phyloP scores from a whole-genome alignment of 768 basidiomycete species.

The Tylopilus subfusipes region DNA sequence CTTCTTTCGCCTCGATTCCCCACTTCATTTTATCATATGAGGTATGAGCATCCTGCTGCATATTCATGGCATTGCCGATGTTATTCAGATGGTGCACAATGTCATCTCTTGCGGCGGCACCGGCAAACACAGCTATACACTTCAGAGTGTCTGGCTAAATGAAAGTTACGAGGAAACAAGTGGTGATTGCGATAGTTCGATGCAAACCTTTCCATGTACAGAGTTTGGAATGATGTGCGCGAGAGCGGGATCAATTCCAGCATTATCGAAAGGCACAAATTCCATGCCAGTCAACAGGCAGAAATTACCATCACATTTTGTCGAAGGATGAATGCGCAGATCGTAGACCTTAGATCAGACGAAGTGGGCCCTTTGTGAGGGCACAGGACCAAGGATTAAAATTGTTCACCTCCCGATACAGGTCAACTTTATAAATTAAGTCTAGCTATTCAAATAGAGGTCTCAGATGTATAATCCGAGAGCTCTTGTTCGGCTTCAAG shows the following conservation, averaged over 20 bases:
- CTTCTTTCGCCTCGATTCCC: conserved; percentile 3
- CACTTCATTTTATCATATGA: neutral
- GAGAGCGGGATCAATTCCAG: neutral
- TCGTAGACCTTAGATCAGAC: no score
- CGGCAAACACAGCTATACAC: conserved; percentile 3
- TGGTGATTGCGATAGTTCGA: neutral
- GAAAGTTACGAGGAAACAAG: neutral
- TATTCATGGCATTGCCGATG: conserved; percentile 1
- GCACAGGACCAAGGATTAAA: no score
- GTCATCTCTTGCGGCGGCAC: neutral
- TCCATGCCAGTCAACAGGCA: neutral
- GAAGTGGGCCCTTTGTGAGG: no score
- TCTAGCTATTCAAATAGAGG: no score
- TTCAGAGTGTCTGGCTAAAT: neutral
- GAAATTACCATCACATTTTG: neutral
- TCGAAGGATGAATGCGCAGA: no score
- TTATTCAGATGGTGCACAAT: neutral
- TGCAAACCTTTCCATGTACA: neutral
- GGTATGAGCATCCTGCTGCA: neutral
- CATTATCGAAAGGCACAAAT: neutral
- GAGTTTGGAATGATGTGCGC: neutral
- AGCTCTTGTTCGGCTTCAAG: no score
- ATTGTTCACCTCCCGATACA: no score
- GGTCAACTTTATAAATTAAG: no score
- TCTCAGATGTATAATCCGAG: no score